Conservation (phyloP, 148 eudicot genomes). For the Chenopodium suecicum region DNA sequence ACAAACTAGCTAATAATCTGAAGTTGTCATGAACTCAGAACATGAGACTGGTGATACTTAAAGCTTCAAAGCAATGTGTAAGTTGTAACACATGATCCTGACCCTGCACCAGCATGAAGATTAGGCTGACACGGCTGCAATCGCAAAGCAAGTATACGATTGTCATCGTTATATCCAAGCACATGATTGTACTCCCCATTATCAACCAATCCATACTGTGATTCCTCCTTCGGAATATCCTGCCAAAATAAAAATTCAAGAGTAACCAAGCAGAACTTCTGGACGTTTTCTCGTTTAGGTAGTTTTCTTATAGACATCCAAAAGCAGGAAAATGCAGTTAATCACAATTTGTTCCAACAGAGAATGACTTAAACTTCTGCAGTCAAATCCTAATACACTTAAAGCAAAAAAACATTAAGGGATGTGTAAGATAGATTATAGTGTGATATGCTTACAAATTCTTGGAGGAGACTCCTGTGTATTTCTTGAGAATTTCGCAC, state of each 20-base stretch:
- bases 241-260: conserved; percentile 13
- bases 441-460: conserved; percentile 52
- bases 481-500: conserved; percentile 52
- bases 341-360: not conserved
- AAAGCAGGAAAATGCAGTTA: too few relatives aligned
- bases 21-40: too few relatives aligned
- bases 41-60: not conserved
- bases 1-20: not conserved
- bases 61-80: conserved; percentile 48
- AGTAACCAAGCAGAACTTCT: not conserved
- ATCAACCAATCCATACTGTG: conserved; percentile 69
- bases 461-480: conserved; percentile 54
- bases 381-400: not conserved
- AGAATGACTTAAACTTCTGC: not conserved
- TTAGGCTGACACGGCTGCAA: conserved; percentile 45
- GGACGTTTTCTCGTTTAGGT: too few relatives aligned
- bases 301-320: too few relatives aligned
- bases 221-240: conserved; percentile 63
- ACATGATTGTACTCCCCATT: conserved; percentile 58
- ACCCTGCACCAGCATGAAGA: conserved; percentile 50
- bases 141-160: conserved; percentile 48
- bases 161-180: conserved; percentile 35
- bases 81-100: conserved; percentile 61
- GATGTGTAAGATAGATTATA: not conserved
- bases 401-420: not conserved